phyloP scores from a whole-genome alignment of 108 stramenopile species.

The Skeletonema grethae region DNA sequence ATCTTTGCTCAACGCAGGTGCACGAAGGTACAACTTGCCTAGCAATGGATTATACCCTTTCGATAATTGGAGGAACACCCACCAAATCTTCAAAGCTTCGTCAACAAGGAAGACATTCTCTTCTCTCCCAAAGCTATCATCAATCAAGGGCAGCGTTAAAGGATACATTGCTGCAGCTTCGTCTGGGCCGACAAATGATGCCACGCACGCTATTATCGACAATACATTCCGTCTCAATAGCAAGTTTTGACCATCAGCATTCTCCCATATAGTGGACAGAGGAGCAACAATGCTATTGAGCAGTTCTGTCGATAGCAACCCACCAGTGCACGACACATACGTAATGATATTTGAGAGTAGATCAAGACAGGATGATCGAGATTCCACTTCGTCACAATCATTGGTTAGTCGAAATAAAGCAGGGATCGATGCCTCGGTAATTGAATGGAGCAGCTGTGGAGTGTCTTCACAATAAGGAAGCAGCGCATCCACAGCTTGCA shows the following conservation, averaged over 20 bases:
- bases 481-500: slow-evolving; percentile 36
- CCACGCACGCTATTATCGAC: slow-evolving; percentile 37
- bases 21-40: slow-evolving; percentile 35
- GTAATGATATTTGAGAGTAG: slow-evolving; percentile 30
- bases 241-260: slow-evolving; percentile 40
- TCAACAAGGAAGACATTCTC: slow-evolving; percentile 44
- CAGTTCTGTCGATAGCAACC: slow-evolving; percentile 18
- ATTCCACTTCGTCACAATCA: slow-evolving; percentile 43
- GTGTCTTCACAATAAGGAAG: slow-evolving; percentile 33
- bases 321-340: slow-evolving; percentile 26
- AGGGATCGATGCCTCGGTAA: slow-evolving; percentile 19
- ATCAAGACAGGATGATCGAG: slow-evolving; percentile 38
- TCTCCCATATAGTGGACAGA: slow-evolving; percentile 41
- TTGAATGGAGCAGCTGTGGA: slow-evolving; percentile 18
- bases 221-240: slow-evolving; percentile 44
- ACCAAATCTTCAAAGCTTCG: slow-evolving; percentile 41
- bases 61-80: slow-evolving; percentile 37
- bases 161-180: slow-evolving; percentile 35
- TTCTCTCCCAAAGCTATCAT: slow-evolving; percentile 37
- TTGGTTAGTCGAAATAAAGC: slow-evolving; percentile 34
- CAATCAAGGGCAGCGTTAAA: slow-evolving; percentile 48
- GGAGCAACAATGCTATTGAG: slow-evolving; percentile 38
- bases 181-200: slow-evolving; percentile 32
- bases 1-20: slow-evolving; percentile 34
- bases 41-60: slow-evolving; percentile 25